Conservation (phyloP, 805 yeast genomes). For the Candida ponderosae region DNA sequence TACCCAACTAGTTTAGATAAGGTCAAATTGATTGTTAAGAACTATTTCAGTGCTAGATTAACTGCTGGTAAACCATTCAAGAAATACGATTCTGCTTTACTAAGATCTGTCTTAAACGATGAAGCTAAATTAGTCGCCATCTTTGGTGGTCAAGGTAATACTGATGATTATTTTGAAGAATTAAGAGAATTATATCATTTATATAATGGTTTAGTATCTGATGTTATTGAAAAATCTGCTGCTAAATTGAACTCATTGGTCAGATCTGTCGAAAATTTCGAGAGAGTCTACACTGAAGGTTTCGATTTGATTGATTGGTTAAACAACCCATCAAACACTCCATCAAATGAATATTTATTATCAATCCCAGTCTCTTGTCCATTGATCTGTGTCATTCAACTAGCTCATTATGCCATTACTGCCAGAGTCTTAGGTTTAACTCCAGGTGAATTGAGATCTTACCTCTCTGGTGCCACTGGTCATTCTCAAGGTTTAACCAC, state of each 20-base stretch:
- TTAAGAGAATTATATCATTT: slow-evolving; percentile 74
- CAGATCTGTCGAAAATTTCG: slow-evolving; percentile 65
- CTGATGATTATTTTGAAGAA: slow-evolving; percentile 96
- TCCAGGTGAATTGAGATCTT: slow-evolving; percentile 79
- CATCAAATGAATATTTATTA: slow-evolving; percentile 80
- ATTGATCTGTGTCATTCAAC: slow-evolving; percentile 91
- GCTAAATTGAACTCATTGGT: slow-evolving; percentile 60
- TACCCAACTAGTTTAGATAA: slow-evolving; percentile 64
- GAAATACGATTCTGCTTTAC: slow-evolving; percentile 49
- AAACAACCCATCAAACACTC: slow-evolving; percentile 75
- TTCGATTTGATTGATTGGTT: slow-evolving; percentile 87
- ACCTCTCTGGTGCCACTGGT: slow-evolving; percentile 73
- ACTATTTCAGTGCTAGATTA: slow-evolving; percentile 61
- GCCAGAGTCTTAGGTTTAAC: slow-evolving; percentile 76
- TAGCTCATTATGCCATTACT: slow-evolving; percentile 87
- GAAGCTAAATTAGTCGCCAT: slow-evolving; percentile 69
- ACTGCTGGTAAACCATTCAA: slow-evolving; percentile 41
- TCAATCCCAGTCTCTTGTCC: slow-evolving; percentile 95
- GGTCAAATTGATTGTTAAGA: slow-evolving; percentile 65
- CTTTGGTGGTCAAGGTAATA: slow-evolving; percentile 98
- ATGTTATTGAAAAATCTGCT: slow-evolving; percentile 65
- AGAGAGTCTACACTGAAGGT: slow-evolving; percentile 90
- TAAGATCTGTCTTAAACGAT: slow-evolving; percentile 50
- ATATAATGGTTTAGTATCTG: slow-evolving; percentile 68
- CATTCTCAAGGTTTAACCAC: slow-evolving; percentile 91